Conservation (phyloP, 768 basidiomycete genomes). For the Pleurotus pulmonarius region DNA sequence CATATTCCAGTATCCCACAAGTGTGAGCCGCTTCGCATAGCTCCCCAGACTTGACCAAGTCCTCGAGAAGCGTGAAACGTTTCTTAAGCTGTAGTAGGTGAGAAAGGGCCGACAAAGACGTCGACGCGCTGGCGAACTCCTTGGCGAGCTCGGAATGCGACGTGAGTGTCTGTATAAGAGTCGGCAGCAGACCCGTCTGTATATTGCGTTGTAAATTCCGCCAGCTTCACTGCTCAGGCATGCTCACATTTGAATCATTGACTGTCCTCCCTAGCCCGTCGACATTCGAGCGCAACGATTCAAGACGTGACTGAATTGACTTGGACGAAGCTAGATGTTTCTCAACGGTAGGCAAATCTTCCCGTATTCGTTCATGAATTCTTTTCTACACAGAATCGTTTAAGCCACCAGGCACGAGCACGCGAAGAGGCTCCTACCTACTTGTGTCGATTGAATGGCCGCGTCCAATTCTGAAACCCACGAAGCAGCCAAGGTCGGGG, state of each 20-base stretch:
- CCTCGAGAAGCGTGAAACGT: slow-evolving; percentile 40
- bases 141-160: slow-evolving; percentile 63
- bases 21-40: slow-evolving; percentile 61
- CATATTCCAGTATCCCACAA: slow-evolving; percentile 34
- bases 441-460: slow-evolving; percentile 70
- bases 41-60: slow-evolving; percentile 50
- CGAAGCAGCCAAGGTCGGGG: slow-evolving; percentile 55
- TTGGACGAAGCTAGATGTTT: slow-evolving; percentile 58
- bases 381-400: slow-evolving; percentile 39
- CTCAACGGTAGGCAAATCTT: slow-evolving; percentile 60
- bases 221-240: neutral
- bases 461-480: slow-evolving; percentile 75
- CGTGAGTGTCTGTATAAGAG: slow-evolving; percentile 49
- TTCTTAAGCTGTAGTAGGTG: slow-evolving; percentile 52
- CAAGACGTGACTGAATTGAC: slow-evolving; percentile 59
- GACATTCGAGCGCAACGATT: slow-evolving; percentile 48
- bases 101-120: slow-evolving; percentile 45
- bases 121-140: slow-evolving; percentile 51
- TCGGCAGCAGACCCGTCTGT: slow-evolving; percentile 69
- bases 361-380: slow-evolving; percentile 71
- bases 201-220: neutral
- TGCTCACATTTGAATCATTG: slow-evolving; percentile 56
- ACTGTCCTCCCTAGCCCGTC: slow-evolving; percentile 46
- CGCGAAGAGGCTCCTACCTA: slow-evolving; percentile 21
- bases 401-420: slow-evolving; percentile 11